Conservation (phyloP, 106 monocot genomes). For the Phalaenopsis aphrodite region DNA sequence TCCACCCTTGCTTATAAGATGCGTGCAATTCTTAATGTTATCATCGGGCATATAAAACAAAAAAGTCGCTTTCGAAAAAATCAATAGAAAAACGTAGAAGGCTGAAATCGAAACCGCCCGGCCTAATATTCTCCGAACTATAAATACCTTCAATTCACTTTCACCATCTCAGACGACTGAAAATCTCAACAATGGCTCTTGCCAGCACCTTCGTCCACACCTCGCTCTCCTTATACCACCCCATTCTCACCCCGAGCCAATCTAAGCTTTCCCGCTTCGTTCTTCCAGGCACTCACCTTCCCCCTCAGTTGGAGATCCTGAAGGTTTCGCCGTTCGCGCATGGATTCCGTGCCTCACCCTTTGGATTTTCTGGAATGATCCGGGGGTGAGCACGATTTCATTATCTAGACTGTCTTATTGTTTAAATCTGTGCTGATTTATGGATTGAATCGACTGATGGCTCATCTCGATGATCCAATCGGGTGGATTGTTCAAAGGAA, state of each 20-base stretch:
- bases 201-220: constrained; percentile 3
- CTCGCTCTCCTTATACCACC: constrained; percentile 11
- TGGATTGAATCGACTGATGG: background rate
- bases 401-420: too few relatives aligned
- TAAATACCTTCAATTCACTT: too few relatives aligned
- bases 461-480: background rate
- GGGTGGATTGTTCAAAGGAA: background rate
- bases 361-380: constrained; percentile 5
- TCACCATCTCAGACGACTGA: too few relatives aligned
- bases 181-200: background rate
- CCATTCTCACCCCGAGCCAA: background rate
- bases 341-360: background rate
- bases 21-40: too few relatives aligned
- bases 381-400: constrained; percentile 16
- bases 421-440: background rate
- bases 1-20: too few relatives aligned
- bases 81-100: too few relatives aligned
- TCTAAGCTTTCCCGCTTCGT: constrained; percentile 1
- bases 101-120: too few relatives aligned
- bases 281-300: background rate
- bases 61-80: too few relatives aligned
- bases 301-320: background rate
- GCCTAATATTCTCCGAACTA: too few relatives aligned
- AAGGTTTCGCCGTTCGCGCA: background rate
- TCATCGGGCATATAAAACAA: too few relatives aligned